Base-by-base conservation (phyloP, 139 green algal species). In the Chlorella sp. region DNA sequence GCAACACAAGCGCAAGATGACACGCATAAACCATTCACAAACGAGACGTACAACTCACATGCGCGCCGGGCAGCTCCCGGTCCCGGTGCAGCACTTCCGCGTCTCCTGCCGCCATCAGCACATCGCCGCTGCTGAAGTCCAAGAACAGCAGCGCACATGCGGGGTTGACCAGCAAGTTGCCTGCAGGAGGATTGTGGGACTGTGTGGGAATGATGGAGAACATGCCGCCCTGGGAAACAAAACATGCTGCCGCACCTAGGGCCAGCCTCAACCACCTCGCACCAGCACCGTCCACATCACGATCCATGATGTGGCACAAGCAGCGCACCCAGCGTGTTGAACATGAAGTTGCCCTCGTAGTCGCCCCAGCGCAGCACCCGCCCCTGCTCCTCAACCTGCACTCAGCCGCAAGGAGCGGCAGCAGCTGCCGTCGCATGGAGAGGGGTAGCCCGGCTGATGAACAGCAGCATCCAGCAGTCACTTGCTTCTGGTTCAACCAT, bases 341-440 rank as follows among this genome's bases (percentile, higher is more conserved):
- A 89, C 57, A 89, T 83, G 69, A 72, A 67, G 81, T 91, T 91
- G 74, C 88, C 88, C 4, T 28, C 65, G 65, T 84, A 91, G 60
- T 91, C 88, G 11, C 72, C 57, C 88, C 88, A 91, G 23, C 67
- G 56, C 28, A 91, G 81, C 28, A 30, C 51, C 7, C 56, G 13
- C 39, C 56, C 78, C 44, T 5, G 36, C 30, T 81, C 75, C 12
- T 34, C 39, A 3, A 36, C 38, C 71, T 78, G 32, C 74, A 17
- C n/a, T 4, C 64, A 25, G 1, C 23, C 3, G 9, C 11, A 30
- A 36, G 3, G 16, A 32, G 44, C 44, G 44, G 44, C 28, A 20
- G 28, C 60, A 60, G 51, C 56, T 26, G 17, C 12, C 20, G 60
- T 11, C 13, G 26, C 60, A 32, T n/a, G 5, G 4, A 13, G 63